Percentiles rank a stretch among this genome's conserved stretches.
Evolutionary conservation across 2,329 filamentous ascomycete genomes (phyloP).

Genomic region (Periconia sp.): DNA sequence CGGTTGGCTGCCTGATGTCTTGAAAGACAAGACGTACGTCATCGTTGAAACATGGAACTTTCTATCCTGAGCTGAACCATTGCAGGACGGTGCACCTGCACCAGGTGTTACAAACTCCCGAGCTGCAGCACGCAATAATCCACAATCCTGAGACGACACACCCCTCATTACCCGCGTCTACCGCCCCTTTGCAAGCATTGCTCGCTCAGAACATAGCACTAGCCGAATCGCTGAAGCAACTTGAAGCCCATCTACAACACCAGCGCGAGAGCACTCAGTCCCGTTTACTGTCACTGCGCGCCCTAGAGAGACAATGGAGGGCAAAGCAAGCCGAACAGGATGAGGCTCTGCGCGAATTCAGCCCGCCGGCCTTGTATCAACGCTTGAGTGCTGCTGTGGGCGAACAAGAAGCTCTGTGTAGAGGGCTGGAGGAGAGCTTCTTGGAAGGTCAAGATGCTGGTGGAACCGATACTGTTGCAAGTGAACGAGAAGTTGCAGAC

Average conservation of each 20-base stretch:
- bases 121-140: slow-evolving; percentile 73
- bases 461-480: slow-evolving; percentile 55
- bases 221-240: slow-evolving; percentile 62
- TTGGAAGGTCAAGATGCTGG: slow-evolving; percentile 60
- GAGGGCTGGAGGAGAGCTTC: slow-evolving; percentile 90
- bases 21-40: slow-evolving; percentile 80
- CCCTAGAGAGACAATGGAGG: slow-evolving; percentile 89
- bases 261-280: slow-evolving; percentile 75
- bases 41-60: slow-evolving; percentile 14
- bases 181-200: slow-evolving; percentile 64
- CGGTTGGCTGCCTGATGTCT: slow-evolving; percentile 74
- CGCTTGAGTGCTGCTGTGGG: slow-evolving; percentile 72
- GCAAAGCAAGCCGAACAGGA: slow-evolving; percentile 90
- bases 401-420: slow-evolving; percentile 81
- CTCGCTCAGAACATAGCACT: slow-evolving; percentile 72
- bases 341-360: slow-evolving; percentile 77
- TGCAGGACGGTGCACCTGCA: slow-evolving; percentile 76
- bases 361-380: slow-evolving; percentile 83
- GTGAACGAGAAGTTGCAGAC: slow-evolving; percentile 80
- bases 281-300: slow-evolving; percentile 78
- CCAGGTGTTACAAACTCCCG: slow-evolving; percentile 64
- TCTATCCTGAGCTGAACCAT: slow-evolving; percentile 16
- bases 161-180: slow-evolving; percentile 68
- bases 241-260: slow-evolving; percentile 61
- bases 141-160: slow-evolving; percentile 68